These are phyloP conservation scores for Decorospora gaudefroyi DNA, from an alignment of 2,329 filamentous ascomycete species.

Conservation along the genomic window DNA sequence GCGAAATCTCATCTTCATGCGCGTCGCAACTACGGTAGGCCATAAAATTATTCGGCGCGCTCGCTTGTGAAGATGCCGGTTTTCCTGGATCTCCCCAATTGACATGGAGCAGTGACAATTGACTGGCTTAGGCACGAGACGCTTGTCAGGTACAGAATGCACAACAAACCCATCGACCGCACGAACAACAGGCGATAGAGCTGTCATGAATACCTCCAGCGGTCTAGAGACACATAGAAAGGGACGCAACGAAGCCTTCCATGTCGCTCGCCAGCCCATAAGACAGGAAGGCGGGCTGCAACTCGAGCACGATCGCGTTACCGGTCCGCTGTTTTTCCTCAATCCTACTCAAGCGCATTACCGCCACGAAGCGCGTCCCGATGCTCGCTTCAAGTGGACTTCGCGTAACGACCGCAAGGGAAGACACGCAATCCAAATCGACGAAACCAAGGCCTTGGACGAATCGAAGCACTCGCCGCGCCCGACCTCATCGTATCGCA, in stretches of 20 bases:
- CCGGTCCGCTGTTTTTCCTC: slow-evolving; percentile 54
- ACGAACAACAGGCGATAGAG: not conserved
- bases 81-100: no score
- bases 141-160: not conserved
- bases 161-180: not conserved
- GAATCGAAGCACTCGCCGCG: slow-evolving; percentile 37
- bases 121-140: no score
- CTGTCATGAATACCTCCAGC: not conserved
- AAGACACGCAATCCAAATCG: slow-evolving; percentile 46
- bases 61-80: no score
- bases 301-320: slow-evolving; percentile 28
- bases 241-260: slow-evolving; percentile 38
- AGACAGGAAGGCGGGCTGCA: slow-evolving; percentile 24
- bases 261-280: slow-evolving; percentile 33
- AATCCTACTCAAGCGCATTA: slow-evolving; percentile 53
- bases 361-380: slow-evolving; percentile 32
- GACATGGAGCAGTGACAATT: no score
- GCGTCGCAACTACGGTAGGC: no score
- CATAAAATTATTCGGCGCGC: no score
- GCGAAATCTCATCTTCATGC: no score
- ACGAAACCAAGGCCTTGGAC: slow-evolving; percentile 12
- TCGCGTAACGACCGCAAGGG: slow-evolving; percentile 54
- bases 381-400: slow-evolving; percentile 47
- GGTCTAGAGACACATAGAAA: not conserved
- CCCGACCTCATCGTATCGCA: slow-evolving; percentile 39